Conservation (phyloP, 192 early-diverging fungal species). For the Linnemannia hyalina region DNA sequence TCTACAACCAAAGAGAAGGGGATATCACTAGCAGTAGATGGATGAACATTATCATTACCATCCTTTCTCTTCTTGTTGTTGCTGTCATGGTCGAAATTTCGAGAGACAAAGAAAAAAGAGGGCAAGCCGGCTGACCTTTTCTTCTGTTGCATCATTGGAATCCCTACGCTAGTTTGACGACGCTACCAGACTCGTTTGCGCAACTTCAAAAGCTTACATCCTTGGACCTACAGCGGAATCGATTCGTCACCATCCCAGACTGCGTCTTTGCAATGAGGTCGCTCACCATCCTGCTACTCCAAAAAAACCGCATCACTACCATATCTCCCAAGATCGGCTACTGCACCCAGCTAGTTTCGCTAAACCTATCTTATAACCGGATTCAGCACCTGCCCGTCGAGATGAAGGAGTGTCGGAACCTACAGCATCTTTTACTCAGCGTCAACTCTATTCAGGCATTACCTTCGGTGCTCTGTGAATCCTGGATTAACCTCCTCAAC, state of each 20-base stretch:
- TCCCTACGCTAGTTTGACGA: constrained; percentile 20
- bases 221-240: constrained; percentile 58
- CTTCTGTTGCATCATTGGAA: no score
- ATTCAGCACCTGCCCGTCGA: constrained; percentile 47
- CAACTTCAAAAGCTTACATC: constrained; percentile 45
- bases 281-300: constrained; percentile 54
- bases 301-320: constrained; percentile 58
- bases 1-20: neutral
- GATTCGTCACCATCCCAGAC: constrained; percentile 55
- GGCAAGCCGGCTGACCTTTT: neutral
- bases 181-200: constrained; percentile 47
- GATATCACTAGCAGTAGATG: neutral
- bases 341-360: constrained; percentile 39
- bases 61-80: neutral
- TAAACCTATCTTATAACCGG: constrained; percentile 60
- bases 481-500: constrained; percentile 51
- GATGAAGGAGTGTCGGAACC: constrained; percentile 30
- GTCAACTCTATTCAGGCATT: constrained; percentile 53
- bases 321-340: constrained; percentile 32
- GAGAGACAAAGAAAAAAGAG: neutral
- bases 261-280: constrained; percentile 44
- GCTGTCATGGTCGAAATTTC: neutral
- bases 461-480: constrained; percentile 42
- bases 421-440: constrained; percentile 57
- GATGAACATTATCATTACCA: neutral